Conservation (phyloP, 257 asterid genomes). For the Solanum corneliomulleri region DNA sequence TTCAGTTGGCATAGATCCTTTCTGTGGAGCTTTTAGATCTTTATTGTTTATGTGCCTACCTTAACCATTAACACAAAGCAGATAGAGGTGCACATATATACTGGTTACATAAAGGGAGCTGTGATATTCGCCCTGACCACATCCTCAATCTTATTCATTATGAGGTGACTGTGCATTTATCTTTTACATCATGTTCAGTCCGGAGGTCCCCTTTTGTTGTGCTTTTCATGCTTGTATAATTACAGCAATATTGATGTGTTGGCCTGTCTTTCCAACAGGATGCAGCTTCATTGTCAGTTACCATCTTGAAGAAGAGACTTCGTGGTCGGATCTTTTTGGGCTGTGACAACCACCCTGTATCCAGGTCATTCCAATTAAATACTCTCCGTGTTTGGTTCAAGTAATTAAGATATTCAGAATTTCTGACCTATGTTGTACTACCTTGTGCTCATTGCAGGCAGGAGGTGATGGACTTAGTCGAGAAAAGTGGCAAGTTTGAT, state of each 20-base stretch:
- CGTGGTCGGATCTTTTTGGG: slow-evolving; percentile 68
- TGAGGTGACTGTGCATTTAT: slow-evolving; percentile 42
- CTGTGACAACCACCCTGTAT: slow-evolving; percentile 80
- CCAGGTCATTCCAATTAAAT: slow-evolving; percentile 41
- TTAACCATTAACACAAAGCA: slow-evolving; percentile 61
- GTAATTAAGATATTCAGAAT: neutral
- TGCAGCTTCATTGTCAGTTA: slow-evolving; percentile 79
- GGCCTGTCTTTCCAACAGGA: slow-evolving; percentile 29
- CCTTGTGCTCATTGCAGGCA: slow-evolving; percentile 40
- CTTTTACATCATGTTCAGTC: neutral
- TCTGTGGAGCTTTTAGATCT: neutral
- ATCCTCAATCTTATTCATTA: slow-evolving; percentile 89
- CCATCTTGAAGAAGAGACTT: slow-evolving; percentile 64
- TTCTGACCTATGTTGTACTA: neutral
- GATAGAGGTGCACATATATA: slow-evolving; percentile 85
- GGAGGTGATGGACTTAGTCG: slow-evolving; percentile 70
- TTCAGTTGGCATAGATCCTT: neutral
- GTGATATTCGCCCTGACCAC: slow-evolving; percentile 80
- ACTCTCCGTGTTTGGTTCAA: neutral
- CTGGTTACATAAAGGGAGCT: slow-evolving; percentile 77
- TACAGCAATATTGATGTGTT: neutral
- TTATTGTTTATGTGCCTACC: slow-evolving; percentile 8
- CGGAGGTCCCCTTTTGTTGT: neutral
- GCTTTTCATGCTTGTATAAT: neutral
- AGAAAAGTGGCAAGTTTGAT: slow-evolving; percentile 55